Percentiles rank a stretch among this genome's conserved stretches.
phyloP scores from a whole-genome alignment of 192 early-diverging fungal genomes.

The Gonapodya sp. region DNA sequence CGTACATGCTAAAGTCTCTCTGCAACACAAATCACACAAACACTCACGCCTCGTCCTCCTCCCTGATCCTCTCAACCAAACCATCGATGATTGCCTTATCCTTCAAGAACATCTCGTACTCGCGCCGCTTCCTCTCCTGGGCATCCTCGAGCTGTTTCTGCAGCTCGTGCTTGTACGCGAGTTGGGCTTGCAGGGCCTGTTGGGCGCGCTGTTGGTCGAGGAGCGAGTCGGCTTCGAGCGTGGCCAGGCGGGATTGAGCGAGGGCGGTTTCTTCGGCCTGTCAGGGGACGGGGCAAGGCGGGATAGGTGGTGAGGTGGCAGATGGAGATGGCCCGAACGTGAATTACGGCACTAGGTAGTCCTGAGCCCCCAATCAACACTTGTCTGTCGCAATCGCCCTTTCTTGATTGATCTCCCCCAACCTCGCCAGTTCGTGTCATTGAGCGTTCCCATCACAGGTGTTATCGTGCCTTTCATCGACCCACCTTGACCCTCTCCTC shows the following conservation, averaged over 20 bases:
- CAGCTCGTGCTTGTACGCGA: constrained; percentile 33
- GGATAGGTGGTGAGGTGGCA: no score
- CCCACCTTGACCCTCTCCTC: constrained; percentile 20
- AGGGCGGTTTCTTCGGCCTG: no score
- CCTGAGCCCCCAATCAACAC: neutral
- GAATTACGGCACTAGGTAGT: no score
- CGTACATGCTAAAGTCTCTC: no score
- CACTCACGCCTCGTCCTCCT: constrained; percentile 40
- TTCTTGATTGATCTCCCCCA: neutral
- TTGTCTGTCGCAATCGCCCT: neutral
- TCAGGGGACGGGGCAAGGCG: no score
- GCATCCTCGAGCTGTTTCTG: constrained; percentile 38
- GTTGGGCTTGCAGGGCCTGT: constrained; percentile 30
- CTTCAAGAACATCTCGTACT: constrained; percentile 44
- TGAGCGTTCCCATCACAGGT: neutral
- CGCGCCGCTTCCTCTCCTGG: constrained; percentile 30
- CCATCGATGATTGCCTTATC: constrained; percentile 54
- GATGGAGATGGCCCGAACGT: no score
- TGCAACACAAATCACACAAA: neutral
- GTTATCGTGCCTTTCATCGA: neutral
- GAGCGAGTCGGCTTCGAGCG: no score
- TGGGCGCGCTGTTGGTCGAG: constrained; percentile 16
- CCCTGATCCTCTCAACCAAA: constrained; percentile 36
- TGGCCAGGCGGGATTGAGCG: no score
- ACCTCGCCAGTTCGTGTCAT: no score